Percentiles rank a stretch among this genome's conserved stretches.
Conservation (phyloP, 176 grass and related monocot genomes). For the Calamus simplicifolius region DNA sequence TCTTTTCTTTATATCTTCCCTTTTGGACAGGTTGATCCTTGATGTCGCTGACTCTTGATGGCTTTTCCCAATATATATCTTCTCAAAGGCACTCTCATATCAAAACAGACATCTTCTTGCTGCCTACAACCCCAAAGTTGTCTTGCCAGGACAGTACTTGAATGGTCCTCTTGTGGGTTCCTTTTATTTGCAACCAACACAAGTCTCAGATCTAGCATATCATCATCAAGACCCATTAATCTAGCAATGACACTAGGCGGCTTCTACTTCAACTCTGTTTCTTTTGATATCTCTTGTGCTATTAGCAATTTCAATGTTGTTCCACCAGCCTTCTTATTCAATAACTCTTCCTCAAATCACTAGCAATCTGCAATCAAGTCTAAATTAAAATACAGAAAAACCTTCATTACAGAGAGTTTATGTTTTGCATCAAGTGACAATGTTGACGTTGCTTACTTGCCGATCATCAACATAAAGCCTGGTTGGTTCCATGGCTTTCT, state of each 20-base stretch:
- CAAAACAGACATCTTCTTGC: constrained; percentile 13
- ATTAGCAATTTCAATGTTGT: constrained; percentile 51
- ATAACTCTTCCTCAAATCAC: constrained; percentile 17
- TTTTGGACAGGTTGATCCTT: constrained; percentile 22
- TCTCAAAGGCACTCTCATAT: constrained; percentile 30
- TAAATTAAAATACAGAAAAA: constrained; percentile 1
- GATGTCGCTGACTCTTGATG: constrained; percentile 24
- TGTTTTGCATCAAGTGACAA: background rate
- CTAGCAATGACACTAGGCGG: constrained; percentile 61
- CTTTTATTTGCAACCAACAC: constrained; percentile 30
- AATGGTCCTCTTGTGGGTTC: constrained; percentile 13
- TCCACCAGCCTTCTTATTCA: constrained; percentile 41
- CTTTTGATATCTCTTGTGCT: constrained; percentile 54
- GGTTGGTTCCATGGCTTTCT: background rate
- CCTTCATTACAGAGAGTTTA: constrained; percentile 6
- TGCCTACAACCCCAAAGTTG: constrained; percentile 5
- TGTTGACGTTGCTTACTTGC: constrained; percentile 1
- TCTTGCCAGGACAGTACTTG: constrained; percentile 17
- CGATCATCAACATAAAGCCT: background rate
- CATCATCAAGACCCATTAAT: constrained; percentile 96
- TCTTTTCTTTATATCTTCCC: constrained; percentile 29
- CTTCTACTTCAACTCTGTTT: constrained; percentile 55
- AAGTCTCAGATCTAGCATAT: constrained; percentile 35
- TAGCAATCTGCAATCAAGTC: constrained; percentile 10
- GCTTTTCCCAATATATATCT: constrained; percentile 48